phyloP scores from a whole-genome alignment of 164 flowering plant genomes.

The Macadamia tetraphylla region DNA sequence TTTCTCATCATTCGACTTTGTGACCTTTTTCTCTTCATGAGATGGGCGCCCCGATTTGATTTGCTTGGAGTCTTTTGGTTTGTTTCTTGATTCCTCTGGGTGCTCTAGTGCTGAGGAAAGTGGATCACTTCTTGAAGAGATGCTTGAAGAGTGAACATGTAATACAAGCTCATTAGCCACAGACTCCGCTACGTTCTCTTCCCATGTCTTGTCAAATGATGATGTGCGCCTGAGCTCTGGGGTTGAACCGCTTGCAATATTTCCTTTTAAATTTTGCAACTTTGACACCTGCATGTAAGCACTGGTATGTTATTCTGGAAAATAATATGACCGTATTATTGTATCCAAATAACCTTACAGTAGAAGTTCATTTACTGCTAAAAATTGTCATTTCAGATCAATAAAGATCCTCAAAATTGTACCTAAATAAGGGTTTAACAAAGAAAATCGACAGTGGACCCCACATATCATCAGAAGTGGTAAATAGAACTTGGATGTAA shows the following conservation, averaged over 20 bases:
- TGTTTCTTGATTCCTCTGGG: slow-evolving; percentile 60
- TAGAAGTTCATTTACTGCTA: background rate
- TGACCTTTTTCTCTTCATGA: slow-evolving; percentile 86
- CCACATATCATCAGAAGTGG: too few relatives aligned
- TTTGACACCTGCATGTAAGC: slow-evolving; percentile 56
- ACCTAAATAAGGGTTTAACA: background rate
- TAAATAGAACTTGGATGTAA: too few relatives aligned
- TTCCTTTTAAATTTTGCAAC: slow-evolving; percentile 51
- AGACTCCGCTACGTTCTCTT: slow-evolving; percentile 91
- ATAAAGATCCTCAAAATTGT: background rate
- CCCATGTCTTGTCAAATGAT: slow-evolving; percentile 94
- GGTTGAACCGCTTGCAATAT: slow-evolving; percentile 36
- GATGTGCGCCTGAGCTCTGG: slow-evolving; percentile 87
- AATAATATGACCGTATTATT: background rate
- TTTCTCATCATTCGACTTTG: slow-evolving; percentile 71
- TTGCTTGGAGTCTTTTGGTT: slow-evolving; percentile 58
- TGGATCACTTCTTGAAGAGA: slow-evolving; percentile 42
- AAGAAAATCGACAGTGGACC: too few relatives aligned
- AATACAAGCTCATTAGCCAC: slow-evolving; percentile 83
- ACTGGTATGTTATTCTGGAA: background rate
- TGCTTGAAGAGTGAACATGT: slow-evolving; percentile 49
- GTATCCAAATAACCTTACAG: background rate
- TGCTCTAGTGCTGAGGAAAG: slow-evolving; percentile 47
- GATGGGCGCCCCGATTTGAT: slow-evolving; percentile 77
- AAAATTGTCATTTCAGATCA: background rate